A percentile compares a stretch with the other conserved stretches of the same genome.
phyloP scores from a whole-genome alignment of 2,329 filamentous ascomycete genomes.

The Ophiocordyceps camponoti-leonardi region DNA sequence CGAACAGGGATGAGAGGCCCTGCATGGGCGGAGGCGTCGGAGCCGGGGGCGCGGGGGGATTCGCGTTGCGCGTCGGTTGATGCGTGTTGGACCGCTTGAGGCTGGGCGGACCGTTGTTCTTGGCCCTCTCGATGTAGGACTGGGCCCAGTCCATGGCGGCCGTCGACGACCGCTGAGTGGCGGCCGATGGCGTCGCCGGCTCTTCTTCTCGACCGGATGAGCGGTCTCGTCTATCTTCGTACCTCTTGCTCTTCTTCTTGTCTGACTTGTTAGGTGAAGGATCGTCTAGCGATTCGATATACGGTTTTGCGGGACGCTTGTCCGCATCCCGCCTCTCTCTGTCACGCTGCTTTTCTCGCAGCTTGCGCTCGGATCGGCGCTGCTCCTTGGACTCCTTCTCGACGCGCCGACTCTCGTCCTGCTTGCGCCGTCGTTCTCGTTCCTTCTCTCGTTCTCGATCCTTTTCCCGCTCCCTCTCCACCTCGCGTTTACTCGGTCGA shows the following conservation, averaged over 20 bases:
- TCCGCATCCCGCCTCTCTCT: constrained; percentile 21
- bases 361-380: constrained; percentile 17
- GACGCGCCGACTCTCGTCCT: constrained; percentile 11
- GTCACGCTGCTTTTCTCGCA: constrained; percentile 16
- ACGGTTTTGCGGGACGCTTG: constrained; percentile 15
- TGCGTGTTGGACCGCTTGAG: constrained; percentile 8
- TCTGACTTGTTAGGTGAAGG: constrained; percentile 10
- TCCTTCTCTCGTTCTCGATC: constrained; percentile 6
- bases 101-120: constrained; percentile 4
- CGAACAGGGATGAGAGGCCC: constrained; percentile 10
- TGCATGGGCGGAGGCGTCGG: constrained; percentile 18
- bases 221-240: constrained; percentile 19
- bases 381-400: constrained; percentile 16
- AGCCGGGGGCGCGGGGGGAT: constrained; percentile 16
- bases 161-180: constrained; percentile 8
- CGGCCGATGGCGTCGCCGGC: constrained; percentile 5
- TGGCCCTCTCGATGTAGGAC: constrained; percentile 15
- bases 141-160: constrained; percentile 7
- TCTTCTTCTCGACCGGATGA: constrained; percentile 16
- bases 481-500: constrained; percentile 24
- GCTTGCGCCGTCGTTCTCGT: constrained; percentile 8
- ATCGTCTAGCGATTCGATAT: constrained; percentile 18
- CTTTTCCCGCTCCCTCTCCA: constrained; percentile 17
- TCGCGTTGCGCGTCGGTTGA: constrained; percentile 5
- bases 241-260: constrained; percentile 23